These are phyloP conservation scores for Evernia prunastri DNA, from an alignment of 495 filamentous ascomycete genomes.

Conservation along the genomic window DNA sequence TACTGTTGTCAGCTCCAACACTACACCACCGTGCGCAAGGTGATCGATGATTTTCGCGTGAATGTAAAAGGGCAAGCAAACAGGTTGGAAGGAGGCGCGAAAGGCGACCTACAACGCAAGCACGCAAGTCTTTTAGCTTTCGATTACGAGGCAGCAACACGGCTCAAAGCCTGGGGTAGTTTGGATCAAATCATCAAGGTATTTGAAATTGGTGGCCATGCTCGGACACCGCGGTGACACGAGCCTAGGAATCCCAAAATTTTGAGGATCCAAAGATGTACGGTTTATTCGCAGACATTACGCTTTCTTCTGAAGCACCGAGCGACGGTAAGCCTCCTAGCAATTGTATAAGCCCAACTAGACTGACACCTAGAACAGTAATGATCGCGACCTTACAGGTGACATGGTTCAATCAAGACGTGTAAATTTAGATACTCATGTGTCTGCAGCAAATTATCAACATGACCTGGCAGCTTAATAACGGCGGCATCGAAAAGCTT, in stretches of 20 bases:
- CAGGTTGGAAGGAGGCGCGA: slow-evolving; percentile 38
- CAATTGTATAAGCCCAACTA: not conserved
- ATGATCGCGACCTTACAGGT: slow-evolving; percentile 40
- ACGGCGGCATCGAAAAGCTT: slow-evolving; percentile 48
- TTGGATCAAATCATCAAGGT: slow-evolving; percentile 56
- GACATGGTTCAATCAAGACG: not conserved
- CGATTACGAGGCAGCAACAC: slow-evolving; percentile 68
- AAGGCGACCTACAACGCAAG: slow-evolving; percentile 52
- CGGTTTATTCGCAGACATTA: slow-evolving; percentile 46
- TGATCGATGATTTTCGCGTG: slow-evolving; percentile 48
- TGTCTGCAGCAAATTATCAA: slow-evolving; percentile 49
- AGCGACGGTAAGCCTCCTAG: slow-evolving; percentile 29
- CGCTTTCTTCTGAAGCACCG: slow-evolving; percentile 51
- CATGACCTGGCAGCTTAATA: slow-evolving; percentile 49
- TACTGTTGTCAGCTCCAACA: slow-evolving; percentile 40
- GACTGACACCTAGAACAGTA: slow-evolving; percentile 19
- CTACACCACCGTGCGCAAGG: slow-evolving; percentile 52
- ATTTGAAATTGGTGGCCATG: slow-evolving; percentile 21
- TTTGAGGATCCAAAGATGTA: slow-evolving; percentile 24
- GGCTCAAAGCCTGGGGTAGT: slow-evolving; percentile 60
- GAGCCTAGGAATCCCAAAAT: slow-evolving; percentile 22
- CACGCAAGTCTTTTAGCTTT: slow-evolving; percentile 59
- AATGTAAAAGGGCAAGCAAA: slow-evolving; percentile 28
- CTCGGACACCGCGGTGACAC: not conserved
- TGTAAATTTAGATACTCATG: not conserved